A percentile compares a stretch with the other conserved stretches of the same genome.
phyloP scores from a whole-genome alignment of 2,329 filamentous ascomycete species.

The Cercospora berteroae region DNA sequence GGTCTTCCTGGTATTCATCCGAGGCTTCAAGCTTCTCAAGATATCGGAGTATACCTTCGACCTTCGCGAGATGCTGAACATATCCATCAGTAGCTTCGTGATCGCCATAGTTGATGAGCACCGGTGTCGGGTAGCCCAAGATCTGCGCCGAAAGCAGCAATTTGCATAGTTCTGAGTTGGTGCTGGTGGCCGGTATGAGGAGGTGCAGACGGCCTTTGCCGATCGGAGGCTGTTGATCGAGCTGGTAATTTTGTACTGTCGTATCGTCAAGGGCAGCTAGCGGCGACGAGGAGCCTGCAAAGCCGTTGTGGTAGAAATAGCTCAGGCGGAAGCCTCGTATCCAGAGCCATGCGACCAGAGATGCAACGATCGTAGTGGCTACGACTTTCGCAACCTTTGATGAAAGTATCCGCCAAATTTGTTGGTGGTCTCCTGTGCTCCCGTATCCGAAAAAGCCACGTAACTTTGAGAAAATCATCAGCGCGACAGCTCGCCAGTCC shows the following conservation, averaged over 20 bases:
- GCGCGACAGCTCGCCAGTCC: background rate
- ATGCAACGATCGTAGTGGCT: slow-evolving; percentile 11
- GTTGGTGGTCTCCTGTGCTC: slow-evolving; percentile 1
- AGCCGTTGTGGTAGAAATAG: background rate
- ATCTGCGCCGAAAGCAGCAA: slow-evolving; percentile 21
- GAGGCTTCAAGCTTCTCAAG: slow-evolving; percentile 21
- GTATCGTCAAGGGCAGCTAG: slow-evolving; percentile 1
- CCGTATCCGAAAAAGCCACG: background rate
- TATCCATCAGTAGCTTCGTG: slow-evolving; percentile 21
- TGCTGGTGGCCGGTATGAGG: slow-evolving; percentile 51
- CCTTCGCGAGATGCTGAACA: slow-evolving; percentile 28
- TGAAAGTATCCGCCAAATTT: slow-evolving; percentile 13
- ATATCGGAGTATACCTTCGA: slow-evolving; percentile 22
- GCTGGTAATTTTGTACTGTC: background rate
- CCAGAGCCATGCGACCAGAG: slow-evolving; percentile 10
- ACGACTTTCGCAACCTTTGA: slow-evolving; percentile 16
- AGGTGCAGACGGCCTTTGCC: slow-evolving; percentile 50
- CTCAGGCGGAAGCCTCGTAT: slow-evolving; percentile 5
- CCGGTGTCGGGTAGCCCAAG: slow-evolving; percentile 24
- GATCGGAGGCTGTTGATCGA: background rate
- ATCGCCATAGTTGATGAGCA: slow-evolving; percentile 25
- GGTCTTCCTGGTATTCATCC: slow-evolving; percentile 39
- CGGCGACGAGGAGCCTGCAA: background rate
- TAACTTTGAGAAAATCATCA: background rate
- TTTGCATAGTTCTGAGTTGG: slow-evolving; percentile 36